A percentile compares a stretch with the other conserved stretches of the same genome.
phyloP scores from a whole-genome alignment of 371 early-diverging fungal genomes.

The Apophysomyces ossiformis region DNA sequence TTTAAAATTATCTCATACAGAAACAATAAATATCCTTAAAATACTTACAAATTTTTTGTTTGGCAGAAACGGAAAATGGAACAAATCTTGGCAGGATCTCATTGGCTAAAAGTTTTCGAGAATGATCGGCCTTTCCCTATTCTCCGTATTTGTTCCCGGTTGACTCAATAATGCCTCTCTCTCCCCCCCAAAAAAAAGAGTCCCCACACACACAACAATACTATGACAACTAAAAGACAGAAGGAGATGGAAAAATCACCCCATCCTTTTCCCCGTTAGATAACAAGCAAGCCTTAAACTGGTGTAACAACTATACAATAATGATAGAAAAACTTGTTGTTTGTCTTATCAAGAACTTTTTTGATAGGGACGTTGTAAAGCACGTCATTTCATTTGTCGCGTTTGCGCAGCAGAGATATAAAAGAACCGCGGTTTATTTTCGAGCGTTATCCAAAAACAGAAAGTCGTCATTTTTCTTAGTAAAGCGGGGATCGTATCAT shows the following conservation, averaged over 20 bases:
- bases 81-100: slow-evolving; percentile 1
- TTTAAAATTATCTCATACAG: background rate
- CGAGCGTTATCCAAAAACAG: background rate
- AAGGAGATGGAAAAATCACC: background rate
- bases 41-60: background rate
- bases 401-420: slow-evolving; percentile 5
- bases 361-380: background rate
- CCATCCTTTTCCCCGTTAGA: background rate
- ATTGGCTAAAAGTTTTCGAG: slow-evolving; percentile 4
- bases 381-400: slow-evolving; percentile 8
- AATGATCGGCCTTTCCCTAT: slow-evolving; percentile 7
- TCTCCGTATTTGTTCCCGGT: slow-evolving; percentile 2
- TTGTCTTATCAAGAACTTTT: background rate
- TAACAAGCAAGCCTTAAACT: background rate
- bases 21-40: too few species aligned
- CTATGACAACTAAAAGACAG: background rate
- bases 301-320: background rate
- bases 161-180: slow-evolving; percentile 5
- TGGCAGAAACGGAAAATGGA: background rate
- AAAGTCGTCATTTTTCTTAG: too few species aligned
- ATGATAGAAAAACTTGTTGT: too few species aligned
- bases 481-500: too few species aligned
- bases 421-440: background rate
- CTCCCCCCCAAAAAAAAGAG: background rate
- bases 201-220: background rate